Conservation (phyloP, 495 filamentous ascomycete genomes). For the Talaromyces proteolyticus region DNA sequence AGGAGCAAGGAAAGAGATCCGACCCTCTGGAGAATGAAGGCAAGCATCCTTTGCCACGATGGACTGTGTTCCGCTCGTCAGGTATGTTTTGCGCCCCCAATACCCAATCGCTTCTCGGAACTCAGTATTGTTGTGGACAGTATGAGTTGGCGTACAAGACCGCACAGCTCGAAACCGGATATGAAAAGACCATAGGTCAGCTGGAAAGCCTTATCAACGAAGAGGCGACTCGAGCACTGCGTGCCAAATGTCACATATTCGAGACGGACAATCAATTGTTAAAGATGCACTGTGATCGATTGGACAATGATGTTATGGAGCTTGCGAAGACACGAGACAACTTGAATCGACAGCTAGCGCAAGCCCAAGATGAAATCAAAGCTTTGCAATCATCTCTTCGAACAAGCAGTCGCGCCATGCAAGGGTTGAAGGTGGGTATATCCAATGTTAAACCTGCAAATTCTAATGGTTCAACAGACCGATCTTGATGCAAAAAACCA, state of each 20-base stretch:
- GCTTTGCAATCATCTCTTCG: slow-evolving; percentile 50
- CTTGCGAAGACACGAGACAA: slow-evolving; percentile 46
- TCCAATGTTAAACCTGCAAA: neutral
- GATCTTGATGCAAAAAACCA: slow-evolving; percentile 60
- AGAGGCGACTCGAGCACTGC: slow-evolving; percentile 59
- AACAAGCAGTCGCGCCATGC: slow-evolving; percentile 54
- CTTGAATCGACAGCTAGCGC: slow-evolving; percentile 51
- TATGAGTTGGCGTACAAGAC: slow-evolving; percentile 42
- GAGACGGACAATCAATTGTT: slow-evolving; percentile 66
- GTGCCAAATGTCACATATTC: slow-evolving; percentile 60
- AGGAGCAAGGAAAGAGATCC: too few relatives aligned
- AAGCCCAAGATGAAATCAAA: slow-evolving; percentile 47
- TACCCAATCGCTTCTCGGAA: neutral
- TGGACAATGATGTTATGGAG: slow-evolving; percentile 42
- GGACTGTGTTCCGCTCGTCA: slow-evolving; percentile 12
- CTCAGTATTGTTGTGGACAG: slow-evolving; percentile 11
- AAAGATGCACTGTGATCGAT: slow-evolving; percentile 52
- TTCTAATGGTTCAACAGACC: slow-evolving; percentile 35
- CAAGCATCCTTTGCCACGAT: slow-evolving; percentile 4
- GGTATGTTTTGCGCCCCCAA: slow-evolving; percentile 14
- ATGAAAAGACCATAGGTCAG: slow-evolving; percentile 51
- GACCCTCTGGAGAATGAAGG: slow-evolving; percentile 7
- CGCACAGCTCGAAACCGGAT: slow-evolving; percentile 55
- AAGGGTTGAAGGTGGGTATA: slow-evolving; percentile 57
- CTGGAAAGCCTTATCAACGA: slow-evolving; percentile 57